Evolutionary conservation across 352 stramenopile species (phyloP).

Genomic region (Phytophthora fragariae): DNA sequence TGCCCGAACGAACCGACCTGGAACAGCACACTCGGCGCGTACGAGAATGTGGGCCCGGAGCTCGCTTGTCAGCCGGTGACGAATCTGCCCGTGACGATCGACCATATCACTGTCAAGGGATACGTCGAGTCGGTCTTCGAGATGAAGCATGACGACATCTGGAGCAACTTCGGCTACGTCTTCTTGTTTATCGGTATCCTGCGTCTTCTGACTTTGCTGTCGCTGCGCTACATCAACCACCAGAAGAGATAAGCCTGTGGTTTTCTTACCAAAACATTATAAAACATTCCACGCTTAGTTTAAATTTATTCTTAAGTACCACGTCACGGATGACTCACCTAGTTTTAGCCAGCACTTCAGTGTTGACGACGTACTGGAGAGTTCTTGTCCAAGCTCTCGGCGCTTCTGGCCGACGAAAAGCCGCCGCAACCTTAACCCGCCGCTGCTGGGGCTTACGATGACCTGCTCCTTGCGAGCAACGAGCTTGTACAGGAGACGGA

Average conservation of each 20-base stretch:
- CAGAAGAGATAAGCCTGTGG: constrained; percentile 38
- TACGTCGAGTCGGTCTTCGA: constrained; percentile 34
- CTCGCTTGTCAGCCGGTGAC: constrained; percentile 29
- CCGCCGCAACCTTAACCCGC: background rate
- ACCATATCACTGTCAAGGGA: constrained; percentile 35
- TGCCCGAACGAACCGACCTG: constrained; percentile 22
- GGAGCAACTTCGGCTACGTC: constrained; percentile 31
- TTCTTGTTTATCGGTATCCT: constrained; percentile 40
- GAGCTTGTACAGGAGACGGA: constrained; percentile 24
- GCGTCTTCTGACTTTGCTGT: constrained; percentile 36
- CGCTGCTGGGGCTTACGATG: background rate
- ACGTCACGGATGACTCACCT: background rate
- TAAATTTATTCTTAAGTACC: background rate
- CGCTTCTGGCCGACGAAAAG: constrained; percentile 8
- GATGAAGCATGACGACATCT: constrained; percentile 36
- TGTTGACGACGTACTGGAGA: constrained; percentile 1
- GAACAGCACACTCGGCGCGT: constrained; percentile 24
- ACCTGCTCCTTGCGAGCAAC: constrained; percentile 15
- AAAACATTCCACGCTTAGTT: too few species aligned
- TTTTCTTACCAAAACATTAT: too few species aligned
- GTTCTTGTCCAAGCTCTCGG: constrained; percentile 16
- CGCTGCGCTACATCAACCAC: constrained; percentile 49
- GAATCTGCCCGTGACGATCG: constrained; percentile 18
- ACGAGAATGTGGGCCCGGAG: constrained; percentile 25
- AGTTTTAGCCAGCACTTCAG: background rate